Base-by-base conservation (phyloP, 2,329 filamentous ascomycete species). In the Cordyceps militaris region DNA sequence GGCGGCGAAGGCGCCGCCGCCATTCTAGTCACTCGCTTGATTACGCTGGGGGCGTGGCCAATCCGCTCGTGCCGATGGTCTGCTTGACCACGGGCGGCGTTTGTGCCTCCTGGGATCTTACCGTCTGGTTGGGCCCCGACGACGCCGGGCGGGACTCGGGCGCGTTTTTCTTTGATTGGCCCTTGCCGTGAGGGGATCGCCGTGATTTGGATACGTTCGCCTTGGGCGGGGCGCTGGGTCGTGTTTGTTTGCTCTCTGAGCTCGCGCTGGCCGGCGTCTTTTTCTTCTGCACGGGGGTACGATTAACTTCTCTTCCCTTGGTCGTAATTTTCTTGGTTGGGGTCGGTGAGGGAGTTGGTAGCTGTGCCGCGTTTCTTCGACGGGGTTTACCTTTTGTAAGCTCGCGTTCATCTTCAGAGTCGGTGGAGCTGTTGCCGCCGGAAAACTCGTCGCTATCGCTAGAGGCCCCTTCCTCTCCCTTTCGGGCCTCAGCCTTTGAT, bases 341-440 rank as follows among this genome's bases (percentile, higher is more conserved):
- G 47, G 66, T 69, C 50, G 60, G 55, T 60, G 63, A 59, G 54
- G 63, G 63, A 53, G 61, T 64, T 42, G 63, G 63, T 28, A 60
- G 56, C 50, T 66, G 66, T 56, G 46, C 38, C 59, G 56, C 56
- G 62, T 62, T 64, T 59, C 36, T 59, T 57, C 67, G 70, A 58
- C 66, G 64, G 57, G 61, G 61, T 70, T 73, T 73, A 73, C 71
- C 71, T 73, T 71, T 67, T 60, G 60, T 56, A 50, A 62, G 49
- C 47, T 55, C 56, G 23, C 14, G 38, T 3, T 38, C n/a, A 16
- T 60, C 59, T 16, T 67, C 65, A 21, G 71, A 56, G 23, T 51
- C 53, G 32, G 32, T 52, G 13, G 58, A 57, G 42, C 32, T 36
- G 24, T 48, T 40, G 26, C n/a, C 38, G 6, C 16, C 40, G 2